phyloP scores from a whole-genome alignment of 2,329 filamentous ascomycete species.

The Aspergillus piperis region DNA sequence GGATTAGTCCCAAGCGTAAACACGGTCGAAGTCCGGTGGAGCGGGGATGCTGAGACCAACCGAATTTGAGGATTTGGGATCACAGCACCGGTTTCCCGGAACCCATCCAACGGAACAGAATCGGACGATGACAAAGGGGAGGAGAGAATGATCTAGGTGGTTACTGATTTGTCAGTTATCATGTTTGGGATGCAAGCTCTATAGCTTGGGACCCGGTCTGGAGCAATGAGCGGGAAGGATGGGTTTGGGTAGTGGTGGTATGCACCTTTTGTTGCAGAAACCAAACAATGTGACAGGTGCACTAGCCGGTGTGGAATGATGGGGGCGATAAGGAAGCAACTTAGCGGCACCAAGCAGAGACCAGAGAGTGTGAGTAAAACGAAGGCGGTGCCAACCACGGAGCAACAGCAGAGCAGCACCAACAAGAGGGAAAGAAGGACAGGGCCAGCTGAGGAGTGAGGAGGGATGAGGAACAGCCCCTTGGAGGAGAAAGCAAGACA shows the following conservation, averaged over 20 bases:
- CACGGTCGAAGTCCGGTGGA: slow-evolving; percentile 21
- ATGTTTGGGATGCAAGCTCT: neutral
- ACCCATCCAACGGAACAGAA: slow-evolving; percentile 19
- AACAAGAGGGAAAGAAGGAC: neutral
- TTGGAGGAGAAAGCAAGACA: neutral
- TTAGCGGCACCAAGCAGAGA: neutral
- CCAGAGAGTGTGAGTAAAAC: neutral
- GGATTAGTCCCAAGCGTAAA: slow-evolving; percentile 16
- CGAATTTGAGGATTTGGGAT: slow-evolving; percentile 20
- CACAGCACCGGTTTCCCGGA: slow-evolving; percentile 18
- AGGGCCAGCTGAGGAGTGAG: neutral
- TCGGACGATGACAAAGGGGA: slow-evolving; percentile 1
- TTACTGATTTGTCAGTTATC: slow-evolving; percentile 5
- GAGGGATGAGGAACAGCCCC: neutral
- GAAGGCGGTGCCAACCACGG: neutral
- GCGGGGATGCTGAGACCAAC: slow-evolving; percentile 23
- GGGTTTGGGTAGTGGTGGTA: slow-evolving; percentile 2
- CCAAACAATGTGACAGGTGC: slow-evolving; percentile 13
- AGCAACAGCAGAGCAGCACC: neutral
- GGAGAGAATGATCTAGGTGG: neutral
- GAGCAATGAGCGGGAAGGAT: neutral
- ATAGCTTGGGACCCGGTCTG: neutral
- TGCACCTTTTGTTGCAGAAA: slow-evolving; percentile 15
- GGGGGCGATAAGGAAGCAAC: neutral
- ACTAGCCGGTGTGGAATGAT: slow-evolving; percentile 6